Conservation (phyloP, 164 flowering plant species). For the Stephania yunnanensis region DNA sequence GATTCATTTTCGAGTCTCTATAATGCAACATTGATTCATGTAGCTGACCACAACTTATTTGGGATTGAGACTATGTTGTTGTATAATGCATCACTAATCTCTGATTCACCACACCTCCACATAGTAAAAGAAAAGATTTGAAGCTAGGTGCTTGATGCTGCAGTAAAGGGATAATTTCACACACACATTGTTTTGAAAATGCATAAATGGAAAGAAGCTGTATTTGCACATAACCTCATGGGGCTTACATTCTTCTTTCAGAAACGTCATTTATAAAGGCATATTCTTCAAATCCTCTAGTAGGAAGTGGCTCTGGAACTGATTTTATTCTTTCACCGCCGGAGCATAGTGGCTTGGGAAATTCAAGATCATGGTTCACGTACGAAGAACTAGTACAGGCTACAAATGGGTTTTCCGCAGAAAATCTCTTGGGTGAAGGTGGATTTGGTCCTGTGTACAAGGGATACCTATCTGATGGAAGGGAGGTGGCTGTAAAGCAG, state of each 20-base stretch:
- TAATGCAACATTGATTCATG: not conserved
- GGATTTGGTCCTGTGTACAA: slow-evolving; percentile 85
- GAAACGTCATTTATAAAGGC: slow-evolving; percentile 32
- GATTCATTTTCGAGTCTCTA: not conserved
- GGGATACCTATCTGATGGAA: slow-evolving; percentile 68
- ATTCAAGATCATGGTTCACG: slow-evolving; percentile 65
- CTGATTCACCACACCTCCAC: not conserved
- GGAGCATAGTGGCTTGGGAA: slow-evolving; percentile 59
- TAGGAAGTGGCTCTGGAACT: slow-evolving; percentile 41
- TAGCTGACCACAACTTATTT: too few species aligned
- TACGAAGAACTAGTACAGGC: slow-evolving; percentile 58
- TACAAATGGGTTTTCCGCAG: slow-evolving; percentile 69
- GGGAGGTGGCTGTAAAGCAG: slow-evolving; percentile 83
- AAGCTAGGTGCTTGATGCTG: not conserved
- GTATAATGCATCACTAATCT: not conserved
- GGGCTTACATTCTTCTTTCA: slow-evolving; percentile 23
- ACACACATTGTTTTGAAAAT: too few species aligned
- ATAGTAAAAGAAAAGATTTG: not conserved
- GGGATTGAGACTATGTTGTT: not conserved
- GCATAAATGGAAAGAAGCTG: not conserved
- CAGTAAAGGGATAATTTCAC: not conserved
- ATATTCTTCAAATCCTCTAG: slow-evolving; percentile 34
- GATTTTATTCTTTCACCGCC: slow-evolving; percentile 29
- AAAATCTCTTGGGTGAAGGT: slow-evolving; percentile 80
- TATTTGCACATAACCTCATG: not conserved